Evolutionary conservation across 495 filamentous ascomycete species (phyloP), one percentile per base, ranked within the genome.

Genomic region (Penicillium soppii): DNA sequence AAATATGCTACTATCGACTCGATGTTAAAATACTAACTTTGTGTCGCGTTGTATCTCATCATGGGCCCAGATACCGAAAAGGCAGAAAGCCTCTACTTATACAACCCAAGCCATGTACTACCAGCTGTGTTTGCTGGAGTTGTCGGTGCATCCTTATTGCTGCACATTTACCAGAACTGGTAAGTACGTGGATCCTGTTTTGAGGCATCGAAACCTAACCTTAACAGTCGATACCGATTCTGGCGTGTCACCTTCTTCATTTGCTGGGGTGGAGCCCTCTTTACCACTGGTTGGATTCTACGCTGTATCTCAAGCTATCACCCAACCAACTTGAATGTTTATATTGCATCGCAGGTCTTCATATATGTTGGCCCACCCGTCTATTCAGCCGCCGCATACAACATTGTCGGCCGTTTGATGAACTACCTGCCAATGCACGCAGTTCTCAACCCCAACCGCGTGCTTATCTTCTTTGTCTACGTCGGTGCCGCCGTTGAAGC

Each of bases 331-430:
- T 25, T 63, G 3, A 59, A 63, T 8, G 68, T 79, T 7, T 85
- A 78, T 49, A 73, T 82, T 41, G 70, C 74, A 37, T 77, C 81
- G 56, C 66, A 70, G 1, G 41, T 80, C 30, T 72, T 81, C 47
- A 71, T 82, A 26, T 76, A 82, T 27, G 58, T 79, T 2, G 76
- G 74, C 1, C 80, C 79, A 8, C 79, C 77, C 1, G 58, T 82
- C 16, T 80, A 76, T 58, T 81, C 81, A 0, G 81, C 81, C 7
- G 74, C 80, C 0, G 78, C 81, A 12, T 83, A 83, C 60, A 84
- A 82, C 63, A 64, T 78, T 19, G 70, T 84, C 26, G 81, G 75
- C 0, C 73, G 80, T 4, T 43, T 83, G n/a, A 77, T 82, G 58
- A 58, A 72, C 56, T 71, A 70, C 43, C 61, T 77, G 20, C 71